These are phyloP conservation scores for Penicillium sp. DNA, from an alignment of 2,329 filamentous ascomycete genomes.

Conservation along the genomic window DNA sequence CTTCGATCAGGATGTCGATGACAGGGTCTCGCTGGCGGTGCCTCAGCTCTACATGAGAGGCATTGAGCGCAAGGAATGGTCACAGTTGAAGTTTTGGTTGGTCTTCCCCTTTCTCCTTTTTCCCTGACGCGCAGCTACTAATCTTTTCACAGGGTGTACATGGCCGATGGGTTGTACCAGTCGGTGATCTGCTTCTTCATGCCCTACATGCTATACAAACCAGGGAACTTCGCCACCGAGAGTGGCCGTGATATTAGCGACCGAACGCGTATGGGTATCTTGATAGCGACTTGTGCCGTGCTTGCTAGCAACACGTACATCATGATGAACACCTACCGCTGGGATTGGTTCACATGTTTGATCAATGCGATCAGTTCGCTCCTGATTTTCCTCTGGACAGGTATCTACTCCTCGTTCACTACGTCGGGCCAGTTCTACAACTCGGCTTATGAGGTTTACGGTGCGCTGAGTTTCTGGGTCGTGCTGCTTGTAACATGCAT, in stretches of 20 bases:
- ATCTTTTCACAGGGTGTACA: conserved; percentile 65
- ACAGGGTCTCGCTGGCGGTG: conserved; percentile 87
- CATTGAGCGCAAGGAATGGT: conserved; percentile 96
- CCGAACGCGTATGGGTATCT: conserved; percentile 77
- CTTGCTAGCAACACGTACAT: conserved; percentile 91
- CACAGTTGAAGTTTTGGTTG: conserved; percentile 92
- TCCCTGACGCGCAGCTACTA: conserved; percentile 24
- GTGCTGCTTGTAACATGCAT: conserved; percentile 72
- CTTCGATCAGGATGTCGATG: conserved; percentile 92
- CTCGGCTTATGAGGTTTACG: conserved; percentile 72
- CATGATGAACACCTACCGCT: conserved; percentile 91
- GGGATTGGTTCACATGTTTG: conserved; percentile 93
- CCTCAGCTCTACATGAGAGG: conserved; percentile 92
- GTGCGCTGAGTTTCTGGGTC: conserved; percentile 80
- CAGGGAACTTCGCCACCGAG: conserved; percentile 64
- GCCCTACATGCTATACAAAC: conserved; percentile 72
- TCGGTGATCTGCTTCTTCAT: conserved; percentile 91
- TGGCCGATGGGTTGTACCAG: conserved; percentile 92
- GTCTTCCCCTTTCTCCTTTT: conserved; percentile 24
- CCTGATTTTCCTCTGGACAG: conserved; percentile 94
- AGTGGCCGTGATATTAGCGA: conserved; percentile 74
- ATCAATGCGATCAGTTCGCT: conserved; percentile 77
- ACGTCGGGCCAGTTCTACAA: conserved; percentile 66
- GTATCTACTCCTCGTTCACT: conserved; percentile 67
- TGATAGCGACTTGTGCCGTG: conserved; percentile 78